Conservation (phyloP, 306 rosid species). For the Cucumis sativus region Cucumber_9930_V3 NC_026658.2:24715501-24716000, state of each 20-base stretch:
- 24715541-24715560: constrained; percentile 28
- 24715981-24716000: constrained; percentile 96
- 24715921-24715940: constrained; percentile 38
- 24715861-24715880: constrained; percentile 25
- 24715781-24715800: constrained; percentile 98
- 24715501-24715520: constrained; percentile 48
- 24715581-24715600: constrained; percentile 30
- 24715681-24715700: constrained; percentile 51
- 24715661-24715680: constrained; percentile 62
- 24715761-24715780: constrained; percentile 63
- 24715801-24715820: constrained; percentile 89
- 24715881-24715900: constrained; percentile 28
- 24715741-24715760: constrained; percentile 36
- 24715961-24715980: constrained; percentile 94
- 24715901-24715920: constrained; percentile 24
- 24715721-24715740: constrained; percentile 36
- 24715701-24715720: constrained; percentile 30
- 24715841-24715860: constrained; percentile 47
- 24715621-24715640: constrained; percentile 20
- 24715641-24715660: constrained; percentile 36
- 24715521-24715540: constrained; percentile 27
- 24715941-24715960: constrained; percentile 81
- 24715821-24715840: constrained; percentile 65
- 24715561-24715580: constrained; percentile 79
- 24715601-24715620: constrained; percentile 17